Base-by-base conservation (phyloP, 305 asterid genomes). In the Ajuga reptans region DNA sequence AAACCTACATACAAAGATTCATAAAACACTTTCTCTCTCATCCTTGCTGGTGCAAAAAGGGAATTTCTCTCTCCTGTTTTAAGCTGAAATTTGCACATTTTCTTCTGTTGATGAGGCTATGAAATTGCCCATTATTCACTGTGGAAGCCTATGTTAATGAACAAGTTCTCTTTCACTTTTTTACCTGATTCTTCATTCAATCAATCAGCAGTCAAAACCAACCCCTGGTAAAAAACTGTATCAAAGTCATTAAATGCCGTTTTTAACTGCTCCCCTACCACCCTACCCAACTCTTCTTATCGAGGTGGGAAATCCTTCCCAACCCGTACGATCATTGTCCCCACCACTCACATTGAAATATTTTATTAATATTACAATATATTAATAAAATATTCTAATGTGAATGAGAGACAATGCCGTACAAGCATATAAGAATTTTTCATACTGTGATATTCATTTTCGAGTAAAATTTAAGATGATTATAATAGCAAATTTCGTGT, bases 121-220 rank as follows among this genome's bases (percentile, higher is more conserved):
- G 1, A 37, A 58, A 7, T 8, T 9, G 52, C 18, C 69, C 62
- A 62, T 47, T 37, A 12, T 45, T 5, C 61, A 58, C 58, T 18
- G 53, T 46, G 47, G 47, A 58, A 46, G 52, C 61, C 74, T 57
- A 11, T 34, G 33, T 7, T 54, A 37, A 11, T 6, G 0, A 18
- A 9, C 3, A 14, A 21, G 10, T 9, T 36, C 39, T 37, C 4
- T 24, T 52, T 39, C 63, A 66, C 45, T n/a, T 9, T 14, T 45
- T 17, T 7, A 16, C 27, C 57, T 56, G 46, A 54, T 47, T 37
- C 50, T 47, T 37, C 50, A 7, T 12, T 72, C 64, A 64, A 58
- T 75, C 82, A 75, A 71, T 81, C 78, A 53, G 17, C 74, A 61
- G 77, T 79, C 77, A 73, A 76, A 72, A 53, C 57, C 51, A 63